Base-by-base conservation (phyloP, 1,139 yeast species). In the Suhomyces bokatorum region DNA sequence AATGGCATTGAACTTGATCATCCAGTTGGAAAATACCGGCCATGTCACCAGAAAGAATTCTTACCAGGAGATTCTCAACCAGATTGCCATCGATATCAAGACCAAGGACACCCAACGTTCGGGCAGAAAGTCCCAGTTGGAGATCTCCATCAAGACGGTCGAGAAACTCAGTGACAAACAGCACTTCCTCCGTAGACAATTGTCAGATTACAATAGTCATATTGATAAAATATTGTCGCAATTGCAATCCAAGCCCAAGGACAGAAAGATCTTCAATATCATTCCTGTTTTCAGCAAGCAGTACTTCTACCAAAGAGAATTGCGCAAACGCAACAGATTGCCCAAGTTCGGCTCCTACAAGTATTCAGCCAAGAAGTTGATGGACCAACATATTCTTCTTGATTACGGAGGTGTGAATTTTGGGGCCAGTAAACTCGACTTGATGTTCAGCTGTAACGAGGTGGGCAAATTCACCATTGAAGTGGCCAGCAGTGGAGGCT, bases 331-430 rank as follows among this genome's bases (percentile, higher is more conserved):
- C 40, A 88, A 93, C 29, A 72, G 84, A 38, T 67, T 83, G 37
- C 91, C 95, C 2, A 80, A 79, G 57, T 88, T 85, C 63, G 96
- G 96, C 8, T 87, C 95, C 0, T 88, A 83, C 67, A 87, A 86
- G 64, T 87, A 88, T 66, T 77, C 89, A 0, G 85, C 89, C 3
- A 84, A 87, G 49, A 85, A 83, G 56, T 71, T 93, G 42, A 73
- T 78, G 60, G 97, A 90, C 47, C 85, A 80, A 54, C 85, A 87
- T 1, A 77, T 90, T 1, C 62, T 93, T 26, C 63, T 77, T 6
- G 84, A 81, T 44, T 73, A 86, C 41, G 77, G 74, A 12, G 83
- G 83, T 0, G 66, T 73, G 32, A 67, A 70, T 43, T 63, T 63
- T 22, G 68, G 73, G 7, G 67, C 72, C 2, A 76, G 81, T 38